Base-by-base conservation (phyloP, 2,329 filamentous ascomycete species). In the Zalaria sp. region DNA sequence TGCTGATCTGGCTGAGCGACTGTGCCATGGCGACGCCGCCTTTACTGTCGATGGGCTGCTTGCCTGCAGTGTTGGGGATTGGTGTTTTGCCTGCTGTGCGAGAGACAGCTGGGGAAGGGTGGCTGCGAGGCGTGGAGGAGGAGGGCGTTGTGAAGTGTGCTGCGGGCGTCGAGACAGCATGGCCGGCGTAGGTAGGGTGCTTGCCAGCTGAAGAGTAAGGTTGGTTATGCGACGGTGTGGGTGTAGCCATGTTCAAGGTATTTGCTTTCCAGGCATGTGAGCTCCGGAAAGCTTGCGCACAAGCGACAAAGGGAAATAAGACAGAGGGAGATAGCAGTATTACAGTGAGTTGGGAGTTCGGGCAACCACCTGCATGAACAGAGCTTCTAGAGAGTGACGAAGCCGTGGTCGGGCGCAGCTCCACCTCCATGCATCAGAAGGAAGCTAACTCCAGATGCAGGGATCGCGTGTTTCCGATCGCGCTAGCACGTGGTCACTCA, bases 71-170 rank as follows among this genome's bases (percentile, higher is more conserved):
- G 28, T 55, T 56, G 5, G 53, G 47, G 36, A 53, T 49, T 26
- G 66, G 65, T 25, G 59, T 60, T 48, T 61, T 62, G 36, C 52
- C 58, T 5, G 59, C 55, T 32, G 41, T 54, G 56, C 59, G 46
- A n/a, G 48, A 43, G 8, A 52, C 43, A 10, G 52, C 51, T 7
- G 53, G 51, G 7, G 51, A 54, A 29, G 54, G 49, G 2, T 63
- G 58, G 48, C 55, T 66, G 54, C 57, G 67, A 49, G 58, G 64
- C 27, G 57, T 61, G 39, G 60, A 60, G 34, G 56, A 64, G 36
- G 56, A 62, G 56, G 59, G 64, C 46, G 51, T 50, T 31, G 45
- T 42, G 40, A 37, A 34, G 28, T 36, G 29, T 11, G 27, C 25
- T 5, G 34, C 36, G 8, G 57, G 57, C 5, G 56, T 58, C 11